phyloP scores from a whole-genome alignment of 805 yeast genomes.

The Candida stauntonica region DNA sequence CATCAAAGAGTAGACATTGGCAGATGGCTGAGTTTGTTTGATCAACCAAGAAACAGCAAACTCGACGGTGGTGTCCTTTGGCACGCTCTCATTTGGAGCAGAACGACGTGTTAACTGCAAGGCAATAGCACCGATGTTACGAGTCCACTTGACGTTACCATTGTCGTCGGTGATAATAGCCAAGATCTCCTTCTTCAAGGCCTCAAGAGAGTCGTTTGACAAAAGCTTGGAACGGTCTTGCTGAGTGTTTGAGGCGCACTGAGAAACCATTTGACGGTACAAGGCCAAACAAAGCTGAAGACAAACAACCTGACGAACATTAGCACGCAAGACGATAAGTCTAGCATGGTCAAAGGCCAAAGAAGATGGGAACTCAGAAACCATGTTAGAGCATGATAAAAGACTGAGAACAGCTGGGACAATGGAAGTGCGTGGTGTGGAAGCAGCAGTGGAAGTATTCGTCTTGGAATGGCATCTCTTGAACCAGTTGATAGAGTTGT shows the following conservation, averaged over 20 bases:
- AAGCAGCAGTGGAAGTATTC: slow-evolving; percentile 14
- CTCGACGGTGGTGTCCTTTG: slow-evolving; percentile 27
- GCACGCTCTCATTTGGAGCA: slow-evolving; percentile 24
- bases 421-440: slow-evolving; percentile 35
- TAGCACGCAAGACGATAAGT: slow-evolving; percentile 72
- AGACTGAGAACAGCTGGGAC: slow-evolving; percentile 55
- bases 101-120: slow-evolving; percentile 54
- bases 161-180: slow-evolving; percentile 81
- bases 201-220: slow-evolving; percentile 36
- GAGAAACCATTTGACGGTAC: slow-evolving; percentile 60
- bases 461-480: slow-evolving; percentile 15
- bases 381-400: slow-evolving; percentile 76
- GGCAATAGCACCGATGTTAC: slow-evolving; percentile 68
- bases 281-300: slow-evolving; percentile 67
- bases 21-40: slow-evolving; percentile 80
- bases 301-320: slow-evolving; percentile 80
- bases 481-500: slow-evolving; percentile 28
- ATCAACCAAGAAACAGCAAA: slow-evolving; percentile 77
- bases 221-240: slow-evolving; percentile 27
- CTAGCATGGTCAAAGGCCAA: slow-evolving; percentile 82
- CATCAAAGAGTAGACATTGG: slow-evolving; percentile 71
- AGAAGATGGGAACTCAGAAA: slow-evolving; percentile 76
- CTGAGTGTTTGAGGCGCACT: slow-evolving; percentile 13
- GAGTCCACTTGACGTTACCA: slow-evolving; percentile 88
- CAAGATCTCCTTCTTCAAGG: slow-evolving; percentile 63